Conservation (phyloP, 2,329 filamentous ascomycete genomes). For the Venturia pyrina region DNA sequence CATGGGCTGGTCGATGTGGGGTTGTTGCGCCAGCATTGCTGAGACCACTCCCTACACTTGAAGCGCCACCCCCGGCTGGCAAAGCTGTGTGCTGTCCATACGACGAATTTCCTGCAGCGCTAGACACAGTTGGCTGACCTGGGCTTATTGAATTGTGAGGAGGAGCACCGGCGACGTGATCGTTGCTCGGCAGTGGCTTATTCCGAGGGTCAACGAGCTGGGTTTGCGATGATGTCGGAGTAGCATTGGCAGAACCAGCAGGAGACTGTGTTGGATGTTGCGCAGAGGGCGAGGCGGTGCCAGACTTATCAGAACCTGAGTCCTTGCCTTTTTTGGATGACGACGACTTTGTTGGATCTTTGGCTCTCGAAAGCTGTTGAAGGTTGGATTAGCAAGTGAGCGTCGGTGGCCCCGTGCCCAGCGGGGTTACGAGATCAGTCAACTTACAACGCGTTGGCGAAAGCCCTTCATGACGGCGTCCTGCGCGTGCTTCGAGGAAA, state of each 20-base stretch:
- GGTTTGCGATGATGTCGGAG: constrained; percentile 82
- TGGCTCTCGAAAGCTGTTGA: constrained; percentile 83
- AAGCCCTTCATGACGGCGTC: constrained; percentile 83
- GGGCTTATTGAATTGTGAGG: constrained; percentile 22
- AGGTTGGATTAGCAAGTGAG: constrained; percentile 37
- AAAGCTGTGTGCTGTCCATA: constrained; percentile 21
- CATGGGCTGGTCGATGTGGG: constrained; percentile 50
- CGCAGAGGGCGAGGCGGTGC: constrained; percentile 67
- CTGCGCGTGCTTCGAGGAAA: constrained; percentile 16
- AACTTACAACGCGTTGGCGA: constrained; percentile 86
- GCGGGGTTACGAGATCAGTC: constrained; percentile 16
- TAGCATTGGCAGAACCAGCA: constrained; percentile 52
- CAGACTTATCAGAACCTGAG: constrained; percentile 35
- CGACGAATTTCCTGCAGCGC: constrained; percentile 21
- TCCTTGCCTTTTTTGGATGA: constrained; percentile 43
- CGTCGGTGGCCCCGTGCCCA: constrained; percentile 1
- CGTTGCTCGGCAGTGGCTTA: constrained; percentile 55
- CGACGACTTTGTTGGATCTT: constrained; percentile 71
- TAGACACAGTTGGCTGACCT: constrained; percentile 20
- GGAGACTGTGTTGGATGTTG: constrained; percentile 45
- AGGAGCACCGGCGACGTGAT: constrained; percentile 19
- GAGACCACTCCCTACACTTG: neutral
- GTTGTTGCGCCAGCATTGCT: constrained; percentile 36
- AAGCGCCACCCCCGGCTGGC: neutral
- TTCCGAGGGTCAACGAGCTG: constrained; percentile 76